A percentile compares a stretch with the other conserved stretches of the same genome.
phyloP scores from a whole-genome alignment of 2,329 filamentous ascomycete genomes.

The Fusarium haematococcum region DNA sequence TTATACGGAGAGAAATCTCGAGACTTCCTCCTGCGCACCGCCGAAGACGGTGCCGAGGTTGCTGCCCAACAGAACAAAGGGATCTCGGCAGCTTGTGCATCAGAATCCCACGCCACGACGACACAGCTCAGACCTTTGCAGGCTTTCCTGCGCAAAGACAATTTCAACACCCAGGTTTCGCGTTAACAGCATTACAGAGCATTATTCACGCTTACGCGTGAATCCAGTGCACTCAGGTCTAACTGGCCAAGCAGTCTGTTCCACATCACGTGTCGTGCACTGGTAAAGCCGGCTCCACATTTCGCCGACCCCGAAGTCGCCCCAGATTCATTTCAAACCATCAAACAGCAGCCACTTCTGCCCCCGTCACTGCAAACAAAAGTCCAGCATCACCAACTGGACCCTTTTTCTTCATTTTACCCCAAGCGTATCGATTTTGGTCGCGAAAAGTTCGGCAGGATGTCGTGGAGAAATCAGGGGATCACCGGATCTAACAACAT shows the following conservation, averaged over 20 bases:
- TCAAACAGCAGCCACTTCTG: constrained; percentile 14
- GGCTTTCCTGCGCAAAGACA: not conserved
- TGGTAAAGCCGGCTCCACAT: constrained; percentile 2
- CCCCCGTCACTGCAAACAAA: constrained; percentile 23
- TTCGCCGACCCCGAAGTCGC: constrained; percentile 28
- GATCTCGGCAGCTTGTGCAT: not conserved
- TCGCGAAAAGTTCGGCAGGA: constrained; percentile 47
- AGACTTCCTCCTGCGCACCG: not conserved
- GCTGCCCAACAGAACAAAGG: not conserved
- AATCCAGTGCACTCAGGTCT: not conserved
- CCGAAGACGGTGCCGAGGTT: not conserved
- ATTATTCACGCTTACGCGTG: not conserved
- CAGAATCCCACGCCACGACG: not conserved
- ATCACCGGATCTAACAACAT: constrained; percentile 99
- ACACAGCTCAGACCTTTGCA: not conserved
- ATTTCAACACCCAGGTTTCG: not conserved
- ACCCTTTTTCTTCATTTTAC: constrained; percentile 10
- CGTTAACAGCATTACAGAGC: not conserved
- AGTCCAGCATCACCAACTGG: constrained; percentile 17
- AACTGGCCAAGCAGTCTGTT: not conserved
- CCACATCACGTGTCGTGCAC: constrained; percentile 21
- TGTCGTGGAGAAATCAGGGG: constrained; percentile 80
- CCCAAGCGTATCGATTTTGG: constrained; percentile 9
- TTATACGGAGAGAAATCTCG: not conserved
- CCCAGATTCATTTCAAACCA: constrained; percentile 24